These are phyloP conservation scores for Arthrinium phaeospermum DNA, from an alignment of 2,329 filamentous ascomycete genomes.

Conservation along the genomic window DNA sequence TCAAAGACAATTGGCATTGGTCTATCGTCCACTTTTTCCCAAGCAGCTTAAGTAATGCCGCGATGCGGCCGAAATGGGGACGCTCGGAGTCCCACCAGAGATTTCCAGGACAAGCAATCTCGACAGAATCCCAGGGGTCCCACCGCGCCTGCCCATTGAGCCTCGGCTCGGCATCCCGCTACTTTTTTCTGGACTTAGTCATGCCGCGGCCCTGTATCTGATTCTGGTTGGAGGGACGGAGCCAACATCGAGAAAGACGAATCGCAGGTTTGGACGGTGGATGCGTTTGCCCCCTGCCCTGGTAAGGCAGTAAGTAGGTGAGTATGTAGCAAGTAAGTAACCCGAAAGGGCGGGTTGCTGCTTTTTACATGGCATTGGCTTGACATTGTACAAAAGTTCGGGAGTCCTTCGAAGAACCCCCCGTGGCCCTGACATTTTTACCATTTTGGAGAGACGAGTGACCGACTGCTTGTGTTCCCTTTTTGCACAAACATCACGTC, in stretches of 20 bases:
- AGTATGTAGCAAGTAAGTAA: neutral
- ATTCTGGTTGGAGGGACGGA: neutral
- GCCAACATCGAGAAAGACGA: neutral
- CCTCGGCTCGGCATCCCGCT: slow-evolving; percentile 18
- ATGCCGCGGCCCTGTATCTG: slow-evolving; percentile 9
- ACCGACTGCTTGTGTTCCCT: neutral
- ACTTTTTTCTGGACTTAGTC: slow-evolving; percentile 15
- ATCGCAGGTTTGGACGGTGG: neutral
- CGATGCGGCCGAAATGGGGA: slow-evolving; percentile 13
- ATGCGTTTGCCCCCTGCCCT: neutral
- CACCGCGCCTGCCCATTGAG: neutral
- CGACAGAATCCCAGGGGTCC: neutral
- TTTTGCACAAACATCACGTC: neutral
- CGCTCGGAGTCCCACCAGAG: neutral
- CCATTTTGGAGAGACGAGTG: neutral
- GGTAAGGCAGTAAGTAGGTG: neutral
- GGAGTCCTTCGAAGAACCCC: slow-evolving; percentile 11
- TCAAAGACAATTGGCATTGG: neutral
- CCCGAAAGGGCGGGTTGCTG: neutral
- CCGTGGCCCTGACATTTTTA: neutral
- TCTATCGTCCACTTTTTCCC: neutral
- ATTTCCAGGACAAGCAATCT: slow-evolving; percentile 11
- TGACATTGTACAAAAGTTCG: neutral
- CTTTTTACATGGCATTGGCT: neutral
- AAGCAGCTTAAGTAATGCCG: slow-evolving; percentile 18